Conservation (phyloP, 106 monocot species). For the Cymbidium sinense region DNA sequence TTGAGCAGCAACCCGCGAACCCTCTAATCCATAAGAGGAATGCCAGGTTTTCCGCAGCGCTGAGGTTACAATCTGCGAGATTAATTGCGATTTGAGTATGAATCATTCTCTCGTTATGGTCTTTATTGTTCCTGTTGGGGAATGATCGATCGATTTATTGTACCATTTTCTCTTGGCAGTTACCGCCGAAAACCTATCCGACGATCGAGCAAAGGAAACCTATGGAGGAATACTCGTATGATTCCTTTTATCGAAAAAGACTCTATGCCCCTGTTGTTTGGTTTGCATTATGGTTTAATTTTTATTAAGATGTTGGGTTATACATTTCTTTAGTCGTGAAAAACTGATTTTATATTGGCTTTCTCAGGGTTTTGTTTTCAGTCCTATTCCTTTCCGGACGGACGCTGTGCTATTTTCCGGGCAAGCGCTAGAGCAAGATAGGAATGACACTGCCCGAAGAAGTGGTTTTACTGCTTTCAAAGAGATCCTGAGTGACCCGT, state of each 20-base stretch:
- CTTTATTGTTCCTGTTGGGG: not conserved
- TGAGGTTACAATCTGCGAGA: slow-evolving; percentile 86
- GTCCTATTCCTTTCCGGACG: slow-evolving; percentile 55
- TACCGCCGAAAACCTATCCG: slow-evolving; percentile 51
- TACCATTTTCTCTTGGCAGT: slow-evolving; percentile 28
- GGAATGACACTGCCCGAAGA: slow-evolving; percentile 2
- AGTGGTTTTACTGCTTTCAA: slow-evolving; percentile 34
- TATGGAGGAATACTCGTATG: slow-evolving; percentile 75
- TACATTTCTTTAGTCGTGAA: not conserved
- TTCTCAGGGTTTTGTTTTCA: slow-evolving; percentile 72
- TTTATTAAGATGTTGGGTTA: not conserved
- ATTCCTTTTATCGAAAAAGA: not conserved
- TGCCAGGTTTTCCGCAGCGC: slow-evolving; percentile 77
- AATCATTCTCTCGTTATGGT: not conserved
- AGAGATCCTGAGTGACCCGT: slow-evolving; percentile 24
- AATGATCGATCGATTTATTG: not conserved
- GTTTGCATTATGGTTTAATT: not conserved
- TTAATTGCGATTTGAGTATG: slow-evolving; percentile 84
- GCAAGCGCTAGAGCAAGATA: slow-evolving; percentile 24
- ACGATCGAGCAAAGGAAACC: slow-evolving; percentile 63
- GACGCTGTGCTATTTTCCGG: slow-evolving; percentile 30
- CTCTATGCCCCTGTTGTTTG: not conserved
- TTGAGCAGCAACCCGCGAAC: no score
- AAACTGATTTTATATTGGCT: not conserved
- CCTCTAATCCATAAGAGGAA: slow-evolving; percentile 8